phyloP scores from a whole-genome alignment of 2,329 filamentous ascomycete genomes.

The Pseudocercospora musae region DNA sequence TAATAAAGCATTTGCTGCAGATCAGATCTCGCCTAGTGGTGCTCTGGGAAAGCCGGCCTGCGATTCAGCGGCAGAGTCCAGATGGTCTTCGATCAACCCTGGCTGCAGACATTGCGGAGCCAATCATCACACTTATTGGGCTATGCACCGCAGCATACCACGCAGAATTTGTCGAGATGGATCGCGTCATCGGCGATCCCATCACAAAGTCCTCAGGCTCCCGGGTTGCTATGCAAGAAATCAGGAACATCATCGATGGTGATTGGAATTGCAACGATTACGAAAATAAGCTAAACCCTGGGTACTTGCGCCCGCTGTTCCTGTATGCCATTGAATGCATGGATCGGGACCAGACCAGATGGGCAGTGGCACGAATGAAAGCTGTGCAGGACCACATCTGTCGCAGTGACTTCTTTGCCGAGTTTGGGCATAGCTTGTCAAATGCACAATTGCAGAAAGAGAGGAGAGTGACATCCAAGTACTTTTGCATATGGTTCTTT shows the following conservation, averaged over 20 bases:
- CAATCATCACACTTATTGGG: not conserved
- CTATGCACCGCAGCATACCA: not conserved
- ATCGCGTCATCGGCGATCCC: not conserved
- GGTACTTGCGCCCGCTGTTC: not conserved
- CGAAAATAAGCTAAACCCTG: not conserved
- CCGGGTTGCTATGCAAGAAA: not conserved
- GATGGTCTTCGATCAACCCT: not conserved
- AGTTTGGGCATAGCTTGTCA: not conserved
- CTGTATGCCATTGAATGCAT: conserved; percentile 1
- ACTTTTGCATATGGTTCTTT: conserved; percentile 1
- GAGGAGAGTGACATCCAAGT: conserved; percentile 1
- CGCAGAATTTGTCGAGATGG: not conserved
- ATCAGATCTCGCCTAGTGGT: not conserved
- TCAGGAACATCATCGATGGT: not conserved
- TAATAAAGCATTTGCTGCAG: not conserved
- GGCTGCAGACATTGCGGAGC: not conserved
- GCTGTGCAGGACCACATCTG: not conserved
- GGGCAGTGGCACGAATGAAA: not conserved
- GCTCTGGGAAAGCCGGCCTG: not conserved
- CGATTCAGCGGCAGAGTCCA: not conserved
- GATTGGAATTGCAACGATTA: not conserved
- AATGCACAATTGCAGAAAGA: not conserved
- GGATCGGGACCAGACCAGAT: not conserved
- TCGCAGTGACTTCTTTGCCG: not conserved
- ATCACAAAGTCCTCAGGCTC: not conserved